phyloP scores from a whole-genome alignment of 805 yeast genomes.

The Yamadazyma endophytica region DNA sequence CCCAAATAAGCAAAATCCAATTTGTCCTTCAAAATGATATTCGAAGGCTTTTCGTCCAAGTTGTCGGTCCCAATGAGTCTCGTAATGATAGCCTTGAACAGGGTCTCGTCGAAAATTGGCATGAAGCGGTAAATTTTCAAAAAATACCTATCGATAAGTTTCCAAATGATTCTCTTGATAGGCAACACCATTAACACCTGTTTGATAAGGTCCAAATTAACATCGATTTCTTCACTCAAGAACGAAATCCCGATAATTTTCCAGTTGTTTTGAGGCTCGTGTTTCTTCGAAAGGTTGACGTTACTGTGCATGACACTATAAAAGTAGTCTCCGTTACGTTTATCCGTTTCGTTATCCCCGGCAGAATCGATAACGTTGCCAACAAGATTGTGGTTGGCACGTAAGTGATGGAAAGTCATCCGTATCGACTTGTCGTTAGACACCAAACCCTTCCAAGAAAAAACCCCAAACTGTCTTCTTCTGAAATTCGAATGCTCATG shows the following conservation, averaged over 20 bases:
- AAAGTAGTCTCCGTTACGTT: slow-evolving; percentile 4
- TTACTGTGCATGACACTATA: slow-evolving; percentile 4
- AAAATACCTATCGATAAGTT: slow-evolving; percentile 24
- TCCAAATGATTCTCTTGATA: slow-evolving; percentile 8
- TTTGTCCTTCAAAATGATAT: slow-evolving; percentile 13
- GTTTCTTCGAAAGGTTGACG: slow-evolving; percentile 6
- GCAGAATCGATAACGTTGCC: slow-evolving; percentile 4
- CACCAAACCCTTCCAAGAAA: slow-evolving; percentile 10
- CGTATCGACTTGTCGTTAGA: too few relatives aligned
- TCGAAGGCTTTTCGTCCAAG: slow-evolving; percentile 2
- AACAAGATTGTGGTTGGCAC: slow-evolving; percentile 4
- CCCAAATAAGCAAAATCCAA: slow-evolving; percentile 35
- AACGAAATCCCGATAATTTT: not conserved
- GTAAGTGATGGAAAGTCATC: too few relatives aligned
- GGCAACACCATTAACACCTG: slow-evolving; percentile 7
- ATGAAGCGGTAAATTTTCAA: slow-evolving; percentile 39
- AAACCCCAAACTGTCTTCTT: slow-evolving; percentile 6
- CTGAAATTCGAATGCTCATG: too few relatives aligned
- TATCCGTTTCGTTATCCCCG: slow-evolving; percentile 2
- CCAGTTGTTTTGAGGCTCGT: not conserved
- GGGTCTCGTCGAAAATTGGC: slow-evolving; percentile 41
- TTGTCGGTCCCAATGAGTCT: slow-evolving; percentile 2
- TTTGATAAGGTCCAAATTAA: slow-evolving; percentile 1
- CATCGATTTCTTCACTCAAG: not conserved
- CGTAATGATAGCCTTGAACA: slow-evolving; percentile 19